A percentile compares a stretch with the other conserved stretches of the same genome.
Evolutionary conservation across 352 stramenopile genomes (phyloP).

Genomic region (Phytophthora lateralis): DNA sequence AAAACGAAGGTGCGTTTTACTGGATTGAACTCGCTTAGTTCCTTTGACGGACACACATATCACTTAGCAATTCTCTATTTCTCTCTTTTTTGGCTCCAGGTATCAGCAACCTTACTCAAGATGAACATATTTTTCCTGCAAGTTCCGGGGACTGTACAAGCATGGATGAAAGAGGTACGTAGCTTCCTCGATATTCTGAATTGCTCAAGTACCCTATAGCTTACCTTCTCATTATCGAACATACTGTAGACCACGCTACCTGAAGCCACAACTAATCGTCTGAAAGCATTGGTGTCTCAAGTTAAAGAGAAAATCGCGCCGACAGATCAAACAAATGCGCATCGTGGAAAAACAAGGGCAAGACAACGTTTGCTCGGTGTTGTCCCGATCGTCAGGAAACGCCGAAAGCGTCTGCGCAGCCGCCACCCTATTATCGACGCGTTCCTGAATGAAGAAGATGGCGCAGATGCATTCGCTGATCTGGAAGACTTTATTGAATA

Average conservation of each 20-base stretch:
- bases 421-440: slow-evolving; percentile 77
- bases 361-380: slow-evolving; percentile 51
- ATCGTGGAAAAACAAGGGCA: slow-evolving; percentile 26
- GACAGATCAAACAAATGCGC: slow-evolving; percentile 6
- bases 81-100: slow-evolving; percentile 19
- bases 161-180: slow-evolving; percentile 49
- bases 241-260: slow-evolving; percentile 32
- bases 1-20: slow-evolving; percentile 46
- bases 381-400: slow-evolving; percentile 61
- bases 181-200: neutral
- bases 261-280: slow-evolving; percentile 22
- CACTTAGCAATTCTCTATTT: neutral
- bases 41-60: neutral
- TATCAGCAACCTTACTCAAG: slow-evolving; percentile 62
- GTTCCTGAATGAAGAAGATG: slow-evolving; percentile 76
- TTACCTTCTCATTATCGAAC: slow-evolving; percentile 7
- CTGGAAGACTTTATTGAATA: slow-evolving; percentile 84
- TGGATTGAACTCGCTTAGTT: slow-evolving; percentile 1
- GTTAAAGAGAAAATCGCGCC: slow-evolving; percentile 51
- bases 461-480: slow-evolving; percentile 70
- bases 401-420: slow-evolving; percentile 60
- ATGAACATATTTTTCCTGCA: slow-evolving; percentile 72
- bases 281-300: slow-evolving; percentile 42
- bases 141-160: slow-evolving; percentile 44
- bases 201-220: neutral